A percentile compares a stretch with the other conserved stretches of the same genome.
Conservation (phyloP, 2,329 filamentous ascomycete species). For the Exophiala sp. region DNA sequence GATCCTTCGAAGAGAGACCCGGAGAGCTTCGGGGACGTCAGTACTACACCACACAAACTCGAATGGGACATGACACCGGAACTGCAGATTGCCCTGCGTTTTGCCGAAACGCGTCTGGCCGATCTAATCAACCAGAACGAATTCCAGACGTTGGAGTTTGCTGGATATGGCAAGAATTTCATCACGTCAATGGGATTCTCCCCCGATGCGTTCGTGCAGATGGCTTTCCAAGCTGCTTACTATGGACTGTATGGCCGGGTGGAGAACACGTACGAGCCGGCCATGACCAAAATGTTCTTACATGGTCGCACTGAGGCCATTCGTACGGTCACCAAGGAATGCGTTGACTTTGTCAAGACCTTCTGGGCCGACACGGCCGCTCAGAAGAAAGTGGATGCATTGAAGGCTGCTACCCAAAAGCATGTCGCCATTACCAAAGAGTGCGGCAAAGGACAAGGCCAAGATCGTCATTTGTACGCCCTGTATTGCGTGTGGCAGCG, state of each 20-base stretch:
- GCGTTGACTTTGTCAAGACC: constrained; percentile 76
- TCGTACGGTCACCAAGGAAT: constrained; percentile 69
- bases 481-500: constrained; percentile 94
- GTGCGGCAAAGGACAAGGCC: constrained; percentile 83
- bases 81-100: constrained; percentile 81
- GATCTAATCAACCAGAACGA: constrained; percentile 96
- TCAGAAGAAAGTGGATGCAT: constrained; percentile 74
- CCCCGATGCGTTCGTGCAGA: constrained; percentile 94
- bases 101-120: constrained; percentile 88
- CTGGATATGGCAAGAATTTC: constrained; percentile 89
- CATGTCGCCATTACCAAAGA: constrained; percentile 75
- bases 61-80: constrained; percentile 98
- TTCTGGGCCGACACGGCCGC: constrained; percentile 92
- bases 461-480: constrained; percentile 88
- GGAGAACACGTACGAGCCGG: constrained; percentile 94
- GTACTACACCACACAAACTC: constrained; percentile 87
- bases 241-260: constrained; percentile 91
- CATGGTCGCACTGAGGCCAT: constrained; percentile 95
- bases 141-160: constrained; percentile 85
- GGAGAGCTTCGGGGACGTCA: constrained; percentile 85
- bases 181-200: constrained; percentile 97
- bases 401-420: constrained; percentile 75
- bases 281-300: constrained; percentile 92
- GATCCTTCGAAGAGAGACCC: constrained; percentile 90
- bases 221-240: constrained; percentile 98